Percentiles rank a stretch among this genome's conserved stretches.
phyloP scores from a whole-genome alignment of 2,329 filamentous ascomycete species.

The Colletotrichum sp. region DNA sequence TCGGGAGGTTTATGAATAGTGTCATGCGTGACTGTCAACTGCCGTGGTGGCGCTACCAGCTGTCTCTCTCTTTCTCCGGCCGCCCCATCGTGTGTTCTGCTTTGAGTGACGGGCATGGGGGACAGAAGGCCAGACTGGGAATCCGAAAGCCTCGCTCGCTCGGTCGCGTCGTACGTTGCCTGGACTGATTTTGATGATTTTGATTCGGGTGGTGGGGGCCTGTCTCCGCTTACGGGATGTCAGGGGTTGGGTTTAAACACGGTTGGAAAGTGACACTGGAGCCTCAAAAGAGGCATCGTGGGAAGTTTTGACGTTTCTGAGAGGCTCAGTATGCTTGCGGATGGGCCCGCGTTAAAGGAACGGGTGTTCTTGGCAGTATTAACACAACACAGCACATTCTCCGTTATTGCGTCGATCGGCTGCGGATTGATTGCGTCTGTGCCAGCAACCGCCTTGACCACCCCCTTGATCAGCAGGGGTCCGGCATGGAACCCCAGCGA shows the following conservation, averaged over 20 bases:
- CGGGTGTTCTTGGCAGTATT: constrained; percentile 8
- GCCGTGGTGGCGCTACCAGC: neutral
- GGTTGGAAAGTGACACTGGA: neutral
- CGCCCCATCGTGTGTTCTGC: neutral
- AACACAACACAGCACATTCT: constrained; percentile 5
- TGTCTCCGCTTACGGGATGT: neutral
- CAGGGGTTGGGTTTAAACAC: neutral
- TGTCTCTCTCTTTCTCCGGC: neutral
- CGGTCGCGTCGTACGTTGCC: neutral
- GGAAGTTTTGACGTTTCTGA: neutral
- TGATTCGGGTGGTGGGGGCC: constrained; percentile 2
- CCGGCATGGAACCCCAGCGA: neutral
- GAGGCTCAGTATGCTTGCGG: neutral
- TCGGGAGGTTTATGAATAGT: neutral
- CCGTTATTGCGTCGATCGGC: constrained; percentile 12
- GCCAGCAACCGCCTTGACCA: neutral
- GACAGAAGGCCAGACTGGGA: neutral
- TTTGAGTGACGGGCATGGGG: neutral
- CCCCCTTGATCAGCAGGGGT: neutral
- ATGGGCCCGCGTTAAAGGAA: neutral
- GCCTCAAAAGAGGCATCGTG: neutral
- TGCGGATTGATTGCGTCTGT: constrained; percentile 8
- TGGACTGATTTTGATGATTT: constrained; percentile 5
- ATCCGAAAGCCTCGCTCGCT: neutral
- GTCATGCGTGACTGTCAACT: neutral